Percentiles rank a stretch among this genome's conserved stretches.
phyloP scores from a whole-genome alignment of 768 basidiomycete genomes.

The Daedaleopsis nitida region DNA sequence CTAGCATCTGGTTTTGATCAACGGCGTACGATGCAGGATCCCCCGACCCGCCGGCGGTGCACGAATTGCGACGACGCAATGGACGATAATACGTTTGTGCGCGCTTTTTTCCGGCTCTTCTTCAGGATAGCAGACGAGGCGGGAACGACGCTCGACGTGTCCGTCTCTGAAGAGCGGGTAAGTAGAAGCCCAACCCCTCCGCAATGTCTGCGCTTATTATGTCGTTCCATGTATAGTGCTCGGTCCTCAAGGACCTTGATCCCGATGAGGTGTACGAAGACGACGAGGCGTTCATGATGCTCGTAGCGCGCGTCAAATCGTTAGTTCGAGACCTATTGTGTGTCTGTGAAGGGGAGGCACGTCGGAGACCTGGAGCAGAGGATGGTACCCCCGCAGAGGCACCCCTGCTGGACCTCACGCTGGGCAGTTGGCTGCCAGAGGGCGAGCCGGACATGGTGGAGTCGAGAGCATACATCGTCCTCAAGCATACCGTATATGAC shows the following conservation, averaged over 20 bases:
- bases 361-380: slow-evolving; percentile 1
- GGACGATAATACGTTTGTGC: slow-evolving; percentile 41
- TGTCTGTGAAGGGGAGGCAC: slow-evolving; percentile 35
- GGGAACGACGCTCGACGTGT: slow-evolving; percentile 44
- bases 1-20: neutral
- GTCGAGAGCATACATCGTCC: slow-evolving; percentile 11
- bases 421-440: slow-evolving; percentile 18
- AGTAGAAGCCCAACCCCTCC: neutral
- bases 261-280: slow-evolving; percentile 48
- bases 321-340: slow-evolving; percentile 50
- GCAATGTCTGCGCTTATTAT: too few species aligned
- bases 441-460: slow-evolving; percentile 4
- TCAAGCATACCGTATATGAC: slow-evolving; percentile 7
- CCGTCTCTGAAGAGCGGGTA: slow-evolving; percentile 51
- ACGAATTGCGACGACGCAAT: slow-evolving; percentile 51
- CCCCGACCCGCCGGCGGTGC: slow-evolving; percentile 42
- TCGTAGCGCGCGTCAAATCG: slow-evolving; percentile 44
- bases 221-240: neutral
- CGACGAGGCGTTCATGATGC: slow-evolving; percentile 34
- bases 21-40: slow-evolving; percentile 39
- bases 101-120: slow-evolving; percentile 50
- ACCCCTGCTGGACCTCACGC: slow-evolving; percentile 14
- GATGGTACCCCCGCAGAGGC: neutral
- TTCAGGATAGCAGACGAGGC: slow-evolving; percentile 54
- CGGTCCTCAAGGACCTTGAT: slow-evolving; percentile 45